These are phyloP conservation scores for Coniochaeta hoffmannii DNA, from an alignment of 2,329 filamentous ascomycete species.

Conservation along the genomic window DNA sequence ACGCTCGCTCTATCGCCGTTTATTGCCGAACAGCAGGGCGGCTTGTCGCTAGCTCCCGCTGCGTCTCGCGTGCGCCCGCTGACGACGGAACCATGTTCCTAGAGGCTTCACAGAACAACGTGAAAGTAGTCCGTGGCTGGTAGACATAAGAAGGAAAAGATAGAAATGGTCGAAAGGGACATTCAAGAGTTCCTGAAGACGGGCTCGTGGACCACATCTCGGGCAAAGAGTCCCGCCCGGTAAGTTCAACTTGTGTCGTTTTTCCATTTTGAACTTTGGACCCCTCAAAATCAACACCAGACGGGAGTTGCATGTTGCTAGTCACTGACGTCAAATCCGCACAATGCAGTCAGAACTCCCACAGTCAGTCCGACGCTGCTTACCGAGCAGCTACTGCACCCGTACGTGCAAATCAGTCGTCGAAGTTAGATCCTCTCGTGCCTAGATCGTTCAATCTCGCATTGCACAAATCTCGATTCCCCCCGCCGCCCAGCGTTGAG, in stretches of 20 bases:
- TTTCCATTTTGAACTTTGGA: neutral
- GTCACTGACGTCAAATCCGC: neutral
- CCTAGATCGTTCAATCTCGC: constrained; percentile 5
- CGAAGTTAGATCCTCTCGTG: constrained; percentile 6
- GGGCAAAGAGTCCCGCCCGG: constrained; percentile 29
- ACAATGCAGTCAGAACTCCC: neutral
- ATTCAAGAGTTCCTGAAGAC: constrained; percentile 39
- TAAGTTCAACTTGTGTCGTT: constrained; percentile 16
- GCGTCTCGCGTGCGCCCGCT: neutral
- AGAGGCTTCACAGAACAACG: neutral
- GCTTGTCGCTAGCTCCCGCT: neutral
- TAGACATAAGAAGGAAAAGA: neutral
- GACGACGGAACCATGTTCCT: neutral
- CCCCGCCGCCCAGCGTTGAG: constrained; percentile 60
- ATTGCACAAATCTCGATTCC: constrained; percentile 25
- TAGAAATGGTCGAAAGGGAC: constrained; percentile 33
- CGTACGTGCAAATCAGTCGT: constrained; percentile 8
- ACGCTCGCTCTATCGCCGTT: neutral
- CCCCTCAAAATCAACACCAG: neutral
- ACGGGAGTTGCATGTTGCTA: neutral
- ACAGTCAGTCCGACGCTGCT: neutral
- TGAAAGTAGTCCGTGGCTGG: neutral
- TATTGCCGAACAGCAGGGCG: neutral
- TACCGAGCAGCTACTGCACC: neutral
- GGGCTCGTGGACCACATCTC: constrained; percentile 42